These are phyloP conservation scores for Gossypium stocksii DNA, from an alignment of 345 rosid genomes.

Conservation along the genomic window DNA sequence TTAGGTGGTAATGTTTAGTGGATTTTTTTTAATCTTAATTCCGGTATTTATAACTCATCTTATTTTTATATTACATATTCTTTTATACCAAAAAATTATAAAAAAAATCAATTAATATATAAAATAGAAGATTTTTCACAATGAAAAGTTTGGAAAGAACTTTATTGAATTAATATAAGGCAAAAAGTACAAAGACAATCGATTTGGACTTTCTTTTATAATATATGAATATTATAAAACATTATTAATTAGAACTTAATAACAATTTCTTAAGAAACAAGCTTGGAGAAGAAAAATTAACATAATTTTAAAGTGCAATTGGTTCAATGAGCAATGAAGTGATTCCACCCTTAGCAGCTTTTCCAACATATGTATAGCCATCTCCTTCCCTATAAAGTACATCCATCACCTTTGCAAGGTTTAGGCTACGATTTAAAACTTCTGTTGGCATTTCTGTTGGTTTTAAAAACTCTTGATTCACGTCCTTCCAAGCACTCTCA, in stretches of 20 bases:
- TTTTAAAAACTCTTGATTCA: background rate
- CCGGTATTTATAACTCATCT: too few relatives aligned
- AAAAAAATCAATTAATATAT: too few relatives aligned
- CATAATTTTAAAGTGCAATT: background rate
- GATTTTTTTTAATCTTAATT: too few relatives aligned
- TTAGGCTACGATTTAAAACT: background rate
- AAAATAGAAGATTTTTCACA: too few relatives aligned
- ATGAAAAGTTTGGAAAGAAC: background rate
- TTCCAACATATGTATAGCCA: constrained; percentile 4
- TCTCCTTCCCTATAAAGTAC: constrained; percentile 5
- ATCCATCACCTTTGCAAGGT: constrained; percentile 14
- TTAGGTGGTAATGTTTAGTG: too few relatives aligned
- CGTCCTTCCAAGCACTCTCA: constrained; percentile 3
- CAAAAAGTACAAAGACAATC: background rate
- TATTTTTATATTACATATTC: too few relatives aligned
- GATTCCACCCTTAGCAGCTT: background rate
- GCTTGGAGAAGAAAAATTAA: background rate
- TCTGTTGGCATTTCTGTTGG: background rate
- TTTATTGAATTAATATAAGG: background rate
- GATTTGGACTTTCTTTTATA: background rate
- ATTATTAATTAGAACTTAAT: background rate
- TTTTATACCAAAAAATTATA: too few relatives aligned
- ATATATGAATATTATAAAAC: background rate
- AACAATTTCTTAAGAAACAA: background rate
- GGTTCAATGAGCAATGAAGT: constrained; percentile 5